These are phyloP conservation scores for Vaccinium vitisidaea DNA, from an alignment of 148 eudicot genomes.

Conservation along the genomic window DNA sequence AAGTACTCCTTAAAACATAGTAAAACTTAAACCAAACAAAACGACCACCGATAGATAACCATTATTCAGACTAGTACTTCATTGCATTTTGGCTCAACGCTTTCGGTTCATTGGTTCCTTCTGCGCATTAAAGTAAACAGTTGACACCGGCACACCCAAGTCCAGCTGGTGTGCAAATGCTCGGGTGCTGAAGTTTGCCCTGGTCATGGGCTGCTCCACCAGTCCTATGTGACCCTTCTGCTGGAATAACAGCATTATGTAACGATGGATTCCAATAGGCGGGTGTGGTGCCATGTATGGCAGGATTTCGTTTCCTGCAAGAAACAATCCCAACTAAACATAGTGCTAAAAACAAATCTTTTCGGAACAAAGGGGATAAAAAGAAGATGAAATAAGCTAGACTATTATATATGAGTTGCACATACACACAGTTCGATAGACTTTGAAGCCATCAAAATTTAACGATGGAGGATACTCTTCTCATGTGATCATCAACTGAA, in stretches of 20 bases:
- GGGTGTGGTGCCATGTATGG: constrained; percentile 18
- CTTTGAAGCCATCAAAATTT: not conserved
- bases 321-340: not conserved
- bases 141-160: constrained; percentile 21
- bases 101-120: constrained; percentile 18
- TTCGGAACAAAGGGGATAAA: not conserved
- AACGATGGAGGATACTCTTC: not conserved
- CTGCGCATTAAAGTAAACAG: constrained; percentile 22
- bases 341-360: not conserved
- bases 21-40: not conserved
- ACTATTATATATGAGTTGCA: not conserved
- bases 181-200: constrained; percentile 21
- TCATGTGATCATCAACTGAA: not conserved
- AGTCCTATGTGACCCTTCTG: constrained; percentile 3
- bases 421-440: not conserved
- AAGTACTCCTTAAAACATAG: not conserved
- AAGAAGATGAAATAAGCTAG: not conserved
- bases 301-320: constrained; percentile 20
- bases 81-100: constrained; percentile 10
- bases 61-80: not conserved
- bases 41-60: not conserved
- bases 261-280: constrained; percentile 20
- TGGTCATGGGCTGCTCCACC: not conserved
- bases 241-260: constrained; percentile 12
- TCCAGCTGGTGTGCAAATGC: constrained; percentile 14